Evolutionary conservation across 768 basidiomycete genomes (phyloP), one percentile per base, ranked within the genome.

Genomic region (Dendrothele bispora): DNA sequence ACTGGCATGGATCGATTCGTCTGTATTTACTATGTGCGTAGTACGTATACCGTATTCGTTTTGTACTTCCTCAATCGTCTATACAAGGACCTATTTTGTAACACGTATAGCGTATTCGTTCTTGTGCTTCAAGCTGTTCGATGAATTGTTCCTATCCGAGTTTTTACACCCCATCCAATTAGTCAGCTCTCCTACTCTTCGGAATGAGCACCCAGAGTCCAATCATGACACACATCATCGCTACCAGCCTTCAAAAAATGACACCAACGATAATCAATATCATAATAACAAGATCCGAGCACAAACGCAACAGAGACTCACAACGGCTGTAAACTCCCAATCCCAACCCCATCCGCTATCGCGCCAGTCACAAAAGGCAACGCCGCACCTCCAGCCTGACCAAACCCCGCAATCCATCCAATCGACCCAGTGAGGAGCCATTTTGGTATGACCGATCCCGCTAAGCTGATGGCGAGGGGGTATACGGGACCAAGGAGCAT

Each of bases 301-400:
- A 14, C 17, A 20, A 39, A 26, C 22, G 15, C 27, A 43, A 27
- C 22, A 41, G 29, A 14, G 7, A 63, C 79, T 55, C 47, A 79
- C 78, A 80, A 52, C 15, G 79, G 80, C 51, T 78, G 75, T 36
- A 79, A 55, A 48, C 63, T 59, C 12, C 53, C 54, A 28, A 80
- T 80, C 0, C 77, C 87, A 36, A 80, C 77, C 49, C 72, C 80
- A 18, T 72, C 72, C 5, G 88, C 78, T 25, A 90, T 74, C 1
- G 80, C 75, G n/a, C 88, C 87, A 0, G 84, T 84, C 53, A 88
- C 73, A 55, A 91, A 88, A 0, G 89, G 87, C 3, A 90, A 57
- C 7, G 85, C 51, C 0, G 88, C 87, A 30, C 82, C 81, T 14
- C 88, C 88, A 3, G 85, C 80, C 57, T 85, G 83, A 0, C 88